Evolutionary conservation across 306 rosid species (phyloP).

Genomic region (Ziziphus jujuba): DNA sequence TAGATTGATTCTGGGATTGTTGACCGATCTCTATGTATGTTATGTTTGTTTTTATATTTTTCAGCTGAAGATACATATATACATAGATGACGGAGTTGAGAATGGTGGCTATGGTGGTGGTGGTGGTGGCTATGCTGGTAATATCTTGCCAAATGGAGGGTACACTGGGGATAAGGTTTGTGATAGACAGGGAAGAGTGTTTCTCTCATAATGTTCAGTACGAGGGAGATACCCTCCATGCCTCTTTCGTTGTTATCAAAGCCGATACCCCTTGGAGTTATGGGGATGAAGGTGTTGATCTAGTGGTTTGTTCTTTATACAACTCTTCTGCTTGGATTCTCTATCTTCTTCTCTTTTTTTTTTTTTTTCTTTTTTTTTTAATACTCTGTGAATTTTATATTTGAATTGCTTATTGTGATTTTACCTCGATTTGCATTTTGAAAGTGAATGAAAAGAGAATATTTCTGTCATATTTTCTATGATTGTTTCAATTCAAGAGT

Average conservation of each 20-base stretch:
- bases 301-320: slow-evolving; percentile 53
- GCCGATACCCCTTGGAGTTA: slow-evolving; percentile 77
- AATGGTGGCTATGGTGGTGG: slow-evolving; percentile 25
- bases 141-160: slow-evolving; percentile 33
- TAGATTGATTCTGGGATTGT: neutral
- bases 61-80: neutral
- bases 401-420: too few species aligned
- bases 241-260: slow-evolving; percentile 87
- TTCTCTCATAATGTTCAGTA: slow-evolving; percentile 74
- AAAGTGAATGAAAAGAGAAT: too few species aligned
- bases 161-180: slow-evolving; percentile 71
- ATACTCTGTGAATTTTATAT: neutral
- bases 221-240: slow-evolving; percentile 83
- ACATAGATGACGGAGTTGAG: slow-evolving; percentile 14
- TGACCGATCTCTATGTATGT: neutral
- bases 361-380: neutral
- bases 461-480: too few species aligned
- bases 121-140: slow-evolving; percentile 33
- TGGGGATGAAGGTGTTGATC: slow-evolving; percentile 70
- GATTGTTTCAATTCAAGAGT: too few species aligned
- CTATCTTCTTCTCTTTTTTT: neutral
- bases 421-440: too few species aligned
- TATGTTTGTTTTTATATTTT: neutral
- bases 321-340: neutral
- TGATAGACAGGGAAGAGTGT: slow-evolving; percentile 81